Percentiles rank a stretch among this genome's conserved stretches.
These are phyloP conservation scores for Starmerella powellii DNA, from an alignment of 805 yeast species.

Conservation along the genomic window DNA sequence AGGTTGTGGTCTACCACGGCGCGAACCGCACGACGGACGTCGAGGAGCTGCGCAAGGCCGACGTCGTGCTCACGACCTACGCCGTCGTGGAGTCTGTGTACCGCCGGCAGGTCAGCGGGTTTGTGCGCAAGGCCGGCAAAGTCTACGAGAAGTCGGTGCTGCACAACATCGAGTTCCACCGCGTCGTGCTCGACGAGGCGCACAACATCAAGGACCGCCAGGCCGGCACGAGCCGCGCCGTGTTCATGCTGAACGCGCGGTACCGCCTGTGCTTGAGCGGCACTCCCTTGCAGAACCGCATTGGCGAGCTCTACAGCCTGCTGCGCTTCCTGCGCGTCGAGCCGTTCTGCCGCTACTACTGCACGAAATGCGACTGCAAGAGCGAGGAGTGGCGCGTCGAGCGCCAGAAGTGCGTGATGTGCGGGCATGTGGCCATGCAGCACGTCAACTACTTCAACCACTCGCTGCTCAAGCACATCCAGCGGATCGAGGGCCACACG, in stretches of 20 bases:
- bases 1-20: slow-evolving; percentile 72
- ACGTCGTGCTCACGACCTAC: slow-evolving; percentile 83
- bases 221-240: slow-evolving; percentile 87
- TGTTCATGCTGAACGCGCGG: slow-evolving; percentile 54
- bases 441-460: slow-evolving; percentile 94
- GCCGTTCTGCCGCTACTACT: slow-evolving; percentile 81
- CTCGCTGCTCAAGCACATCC: slow-evolving; percentile 88
- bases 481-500: slow-evolving; percentile 72
- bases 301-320: slow-evolving; percentile 91
- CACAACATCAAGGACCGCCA: slow-evolving; percentile 94
- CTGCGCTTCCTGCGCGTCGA: slow-evolving; percentile 70
- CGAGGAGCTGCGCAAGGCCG: slow-evolving; percentile 47
- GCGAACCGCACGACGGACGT: slow-evolving; percentile 53
- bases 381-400: slow-evolving; percentile 80
- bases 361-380: slow-evolving; percentile 83
- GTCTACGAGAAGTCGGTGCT: slow-evolving; percentile 66
- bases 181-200: slow-evolving; percentile 91
- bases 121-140: slow-evolving; percentile 55
- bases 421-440: slow-evolving; percentile 89
- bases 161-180: slow-evolving; percentile 62
- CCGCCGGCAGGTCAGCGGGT: slow-evolving; percentile 74
- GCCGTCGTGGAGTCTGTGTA: slow-evolving; percentile 80
- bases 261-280: slow-evolving; percentile 91
- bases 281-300: slow-evolving; percentile 90
- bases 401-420: slow-evolving; percentile 68